Evolutionary conservation across 495 filamentous ascomycete genomes (phyloP), one percentile per base, ranked within the genome.

Genomic region (Neurospora discreta): DNA sequence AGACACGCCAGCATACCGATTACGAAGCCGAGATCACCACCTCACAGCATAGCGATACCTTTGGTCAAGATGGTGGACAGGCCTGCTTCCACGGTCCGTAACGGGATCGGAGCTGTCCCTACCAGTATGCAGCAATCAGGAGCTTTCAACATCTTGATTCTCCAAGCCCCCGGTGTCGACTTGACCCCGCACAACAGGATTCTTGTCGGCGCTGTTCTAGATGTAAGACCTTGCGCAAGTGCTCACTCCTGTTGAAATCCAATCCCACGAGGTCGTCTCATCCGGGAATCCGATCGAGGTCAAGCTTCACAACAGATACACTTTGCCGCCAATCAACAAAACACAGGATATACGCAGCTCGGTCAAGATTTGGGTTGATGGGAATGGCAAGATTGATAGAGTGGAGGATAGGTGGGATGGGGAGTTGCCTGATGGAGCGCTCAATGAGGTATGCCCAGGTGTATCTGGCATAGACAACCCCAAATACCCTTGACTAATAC

Each of bases 401-500:
- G 81, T 89, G 9, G 85, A 88, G 77, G 87, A 89, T 74, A 81
- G 82, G 72, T 89, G 88, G 88, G 80, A 86, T 76, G 86, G 83
- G 9, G 80, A 85, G 46, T 70, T 89, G 73, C 85, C 85, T 0
- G 85, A 87, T 33, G 80, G 84, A 1, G 70, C 74, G 0, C 77
- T 88, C 71, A 78, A 76, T 16, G 82, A 86, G 77, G 86, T 88
- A 73, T 81, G 87, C 84, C 52, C 26, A 30, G 3, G 15, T 38
- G 16, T 42, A 26, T 8, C 4, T 52, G 13, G 13, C 58, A 39
- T 20, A 13, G 9, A 60, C 42, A 30, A 65, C 1, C 67, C 5
- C 9, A 13, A n/a, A 23, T 39, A 15, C 40, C 1, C 20, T 23
- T 8, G 16, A 10, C 38, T 52, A 20, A 39, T 1, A 15, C 20